Evolutionary conservation across 805 yeast species (phyloP).

Genomic region (Clavispora carvajalis): DNA sequence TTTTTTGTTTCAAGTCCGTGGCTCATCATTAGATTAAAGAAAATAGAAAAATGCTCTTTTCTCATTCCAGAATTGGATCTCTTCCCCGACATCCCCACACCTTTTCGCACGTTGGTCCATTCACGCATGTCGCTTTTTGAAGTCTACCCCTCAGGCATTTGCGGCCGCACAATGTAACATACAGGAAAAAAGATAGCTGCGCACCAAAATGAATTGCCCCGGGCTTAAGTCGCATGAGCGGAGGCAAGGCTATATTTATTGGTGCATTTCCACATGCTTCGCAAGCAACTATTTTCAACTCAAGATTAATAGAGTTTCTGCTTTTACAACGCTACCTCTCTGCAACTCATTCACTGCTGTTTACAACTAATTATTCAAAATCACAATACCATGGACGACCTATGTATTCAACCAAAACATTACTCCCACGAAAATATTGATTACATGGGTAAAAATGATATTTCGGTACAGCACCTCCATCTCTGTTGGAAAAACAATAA

Average conservation of each 20-base stretch:
- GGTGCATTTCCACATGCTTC: background rate
- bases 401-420: conserved; percentile 4
- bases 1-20: too few species aligned
- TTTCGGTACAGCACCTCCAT: conserved; percentile 15
- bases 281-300: too few species aligned
- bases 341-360: too few species aligned
- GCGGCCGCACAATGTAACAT: background rate
- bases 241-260: background rate
- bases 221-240: background rate
- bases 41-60: too few species aligned
- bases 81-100: background rate
- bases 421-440: conserved; percentile 25
- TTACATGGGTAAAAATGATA: conserved; percentile 18
- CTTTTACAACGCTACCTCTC: too few species aligned
- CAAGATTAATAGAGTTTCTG: too few species aligned
- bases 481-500: conserved; percentile 24
- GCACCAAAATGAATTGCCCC: background rate
- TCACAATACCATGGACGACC: too few species aligned
- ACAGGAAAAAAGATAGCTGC: background rate
- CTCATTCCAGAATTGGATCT: background rate
- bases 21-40: too few species aligned
- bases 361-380: too few species aligned
- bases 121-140: background rate
- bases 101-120: background rate
- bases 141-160: background rate